These are phyloP conservation scores for Staphylotrichum tortipilum DNA, from an alignment of 495 filamentous ascomycete species.

Conservation along the genomic window DNA sequence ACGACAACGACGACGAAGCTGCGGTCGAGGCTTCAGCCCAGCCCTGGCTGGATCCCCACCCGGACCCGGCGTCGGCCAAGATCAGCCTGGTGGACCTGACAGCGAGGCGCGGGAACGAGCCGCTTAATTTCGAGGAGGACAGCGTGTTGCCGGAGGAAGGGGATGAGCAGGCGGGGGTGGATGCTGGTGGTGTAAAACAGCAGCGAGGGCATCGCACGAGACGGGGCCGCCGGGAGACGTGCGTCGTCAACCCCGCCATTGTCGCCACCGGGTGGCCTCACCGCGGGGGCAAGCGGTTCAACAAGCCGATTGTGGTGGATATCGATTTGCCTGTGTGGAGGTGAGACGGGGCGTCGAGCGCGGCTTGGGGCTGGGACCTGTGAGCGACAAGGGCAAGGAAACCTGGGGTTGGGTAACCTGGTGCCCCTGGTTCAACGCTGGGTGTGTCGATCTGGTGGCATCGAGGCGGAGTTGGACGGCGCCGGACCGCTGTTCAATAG, in stretches of 20 bases:
- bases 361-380: background rate
- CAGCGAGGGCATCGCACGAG: slow-evolving; percentile 33
- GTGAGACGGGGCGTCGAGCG: background rate
- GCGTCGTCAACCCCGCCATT: slow-evolving; percentile 69
- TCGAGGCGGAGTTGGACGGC: no score
- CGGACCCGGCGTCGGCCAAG: slow-evolving; percentile 30
- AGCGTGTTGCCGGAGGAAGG: slow-evolving; percentile 9
- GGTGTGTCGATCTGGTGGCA: no score
- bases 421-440: no score
- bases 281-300: slow-evolving; percentile 47
- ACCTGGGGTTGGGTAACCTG: no score
- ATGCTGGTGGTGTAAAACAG: slow-evolving; percentile 15
- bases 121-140: slow-evolving; percentile 22
- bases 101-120: slow-evolving; percentile 18
- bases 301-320: slow-evolving; percentile 73
- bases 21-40: slow-evolving; percentile 22
- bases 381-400: no score
- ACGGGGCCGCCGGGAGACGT: slow-evolving; percentile 64
- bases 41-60: slow-evolving; percentile 32
- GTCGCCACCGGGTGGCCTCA: slow-evolving; percentile 60
- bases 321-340: slow-evolving; percentile 55
- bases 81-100: slow-evolving; percentile 39
- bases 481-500: no score
- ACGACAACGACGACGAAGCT: no score
- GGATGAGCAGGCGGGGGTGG: background rate